phyloP scores from a whole-genome alignment of 352 stramenopile species.

The Globisporangium acanthophoron region DNA sequence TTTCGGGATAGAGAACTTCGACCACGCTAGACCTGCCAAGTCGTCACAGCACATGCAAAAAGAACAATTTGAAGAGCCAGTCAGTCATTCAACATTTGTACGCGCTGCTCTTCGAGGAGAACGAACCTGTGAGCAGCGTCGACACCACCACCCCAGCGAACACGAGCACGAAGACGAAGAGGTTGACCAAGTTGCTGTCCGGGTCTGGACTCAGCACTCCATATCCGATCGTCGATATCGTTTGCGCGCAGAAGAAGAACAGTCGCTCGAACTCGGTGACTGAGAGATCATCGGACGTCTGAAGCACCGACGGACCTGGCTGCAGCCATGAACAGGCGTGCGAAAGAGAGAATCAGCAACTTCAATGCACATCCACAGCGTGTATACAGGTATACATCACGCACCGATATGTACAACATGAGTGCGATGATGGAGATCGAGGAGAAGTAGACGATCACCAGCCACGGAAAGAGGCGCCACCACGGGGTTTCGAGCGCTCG shows the following conservation, averaged over 20 bases:
- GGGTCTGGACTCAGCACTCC: constrained; percentile 36
- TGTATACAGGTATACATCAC: background rate
- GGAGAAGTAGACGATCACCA: constrained; percentile 32
- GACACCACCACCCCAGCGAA: constrained; percentile 35
- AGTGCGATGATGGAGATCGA: constrained; percentile 31
- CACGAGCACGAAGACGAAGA: constrained; percentile 51
- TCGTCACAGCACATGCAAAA: background rate
- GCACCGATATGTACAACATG: constrained; percentile 39
- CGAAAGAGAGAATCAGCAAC: background rate
- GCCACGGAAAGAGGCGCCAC: constrained; percentile 27
- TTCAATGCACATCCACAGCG: too few relatives aligned
- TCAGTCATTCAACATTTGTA: too few relatives aligned
- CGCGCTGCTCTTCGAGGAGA: too few relatives aligned
- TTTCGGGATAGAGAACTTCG: constrained; percentile 62
- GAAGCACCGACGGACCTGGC: constrained; percentile 7
- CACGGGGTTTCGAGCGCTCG: constrained; percentile 41
- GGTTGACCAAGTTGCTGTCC: constrained; percentile 45
- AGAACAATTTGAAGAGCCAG: too few relatives aligned
- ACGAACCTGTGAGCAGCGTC: constrained; percentile 41
- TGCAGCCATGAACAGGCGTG: constrained; percentile 4
- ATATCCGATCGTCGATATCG: constrained; percentile 56
- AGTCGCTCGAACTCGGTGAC: constrained; percentile 23
- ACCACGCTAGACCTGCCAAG: constrained; percentile 39
- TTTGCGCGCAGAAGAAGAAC: constrained; percentile 62
- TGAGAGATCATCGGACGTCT: constrained; percentile 10